Evolutionary conservation across 768 basidiomycete genomes (phyloP).

Genomic region (Cystofilobasidium macerans): DNA sequence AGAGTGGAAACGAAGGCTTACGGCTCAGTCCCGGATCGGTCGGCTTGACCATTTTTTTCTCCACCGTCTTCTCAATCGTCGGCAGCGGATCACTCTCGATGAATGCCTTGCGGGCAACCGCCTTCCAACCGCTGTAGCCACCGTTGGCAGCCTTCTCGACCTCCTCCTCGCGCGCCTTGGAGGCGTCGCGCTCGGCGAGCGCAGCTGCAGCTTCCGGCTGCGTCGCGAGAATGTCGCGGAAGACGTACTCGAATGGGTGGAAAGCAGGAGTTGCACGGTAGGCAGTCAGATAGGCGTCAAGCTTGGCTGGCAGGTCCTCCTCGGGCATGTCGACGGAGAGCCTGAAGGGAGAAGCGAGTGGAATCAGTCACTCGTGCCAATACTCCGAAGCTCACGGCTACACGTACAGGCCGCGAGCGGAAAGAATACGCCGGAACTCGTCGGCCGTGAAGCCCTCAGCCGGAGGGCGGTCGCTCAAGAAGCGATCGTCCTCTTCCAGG

Average conservation of each 20-base stretch:
- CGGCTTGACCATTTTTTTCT: neutral
- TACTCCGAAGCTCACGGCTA: neutral
- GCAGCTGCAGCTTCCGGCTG: neutral
- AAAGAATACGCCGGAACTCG: neutral
- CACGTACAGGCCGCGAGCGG: conserved; percentile 2
- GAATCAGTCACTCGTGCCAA: neutral
- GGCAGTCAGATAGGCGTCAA: conserved; percentile 1
- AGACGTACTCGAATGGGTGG: neutral
- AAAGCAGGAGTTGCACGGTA: neutral
- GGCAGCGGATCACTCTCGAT: neutral
- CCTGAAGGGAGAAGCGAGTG: neutral
- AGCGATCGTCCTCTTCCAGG: conserved; percentile 5
- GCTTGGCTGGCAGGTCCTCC: neutral
- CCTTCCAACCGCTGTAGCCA: conserved; percentile 7
- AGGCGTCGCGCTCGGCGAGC: neutral
- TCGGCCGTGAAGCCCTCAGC: conserved; percentile 4
- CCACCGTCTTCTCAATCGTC: neutral
- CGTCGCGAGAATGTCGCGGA: neutral
- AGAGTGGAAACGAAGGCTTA: neutral
- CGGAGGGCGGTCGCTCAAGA: neutral
- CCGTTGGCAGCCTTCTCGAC: conserved; percentile 2
- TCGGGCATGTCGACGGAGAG: neutral
- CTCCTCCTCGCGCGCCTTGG: neutral
- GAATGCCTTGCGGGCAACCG: neutral
- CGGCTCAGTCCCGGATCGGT: neutral